Percentiles rank a stretch among this genome's conserved stretches.
Conservation (phyloP, 208 protist species). For the Kentomonas sorsogonicus region DNA sequence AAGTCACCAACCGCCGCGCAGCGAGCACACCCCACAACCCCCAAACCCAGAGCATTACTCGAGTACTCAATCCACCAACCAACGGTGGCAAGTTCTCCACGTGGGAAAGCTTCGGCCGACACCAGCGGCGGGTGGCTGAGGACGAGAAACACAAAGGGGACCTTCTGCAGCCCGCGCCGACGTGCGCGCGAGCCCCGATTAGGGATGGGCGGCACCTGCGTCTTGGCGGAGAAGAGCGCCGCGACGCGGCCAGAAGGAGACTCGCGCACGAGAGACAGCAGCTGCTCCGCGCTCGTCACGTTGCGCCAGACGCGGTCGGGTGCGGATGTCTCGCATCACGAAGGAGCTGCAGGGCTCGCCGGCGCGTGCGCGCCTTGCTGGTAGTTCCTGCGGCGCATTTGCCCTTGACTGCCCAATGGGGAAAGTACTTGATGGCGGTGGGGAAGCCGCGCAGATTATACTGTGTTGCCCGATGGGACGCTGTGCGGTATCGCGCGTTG, state of each 20-base stretch:
- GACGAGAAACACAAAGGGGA: conserved; percentile 76
- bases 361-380: conserved; percentile 48
- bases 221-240: conserved; percentile 77
- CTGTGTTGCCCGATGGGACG: conserved; percentile 46
- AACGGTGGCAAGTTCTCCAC: conserved; percentile 42
- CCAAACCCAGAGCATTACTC: too few relatives aligned
- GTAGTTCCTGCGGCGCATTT: conserved; percentile 61
- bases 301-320: conserved; percentile 25
- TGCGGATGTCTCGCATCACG: conserved; percentile 45
- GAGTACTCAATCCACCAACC: too few relatives aligned
- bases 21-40: too few relatives aligned
- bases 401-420: conserved; percentile 48
- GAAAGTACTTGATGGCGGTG: conserved; percentile 93
- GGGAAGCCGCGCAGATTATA: conserved; percentile 86
- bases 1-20: too few relatives aligned
- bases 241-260: conserved; percentile 35
- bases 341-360: conserved; percentile 51
- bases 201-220: conserved; percentile 73
- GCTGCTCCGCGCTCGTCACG: conserved; percentile 19
- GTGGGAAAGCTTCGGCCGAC: conserved; percentile 30
- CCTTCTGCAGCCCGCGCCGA: conserved; percentile 49
- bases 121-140: conserved; percentile 12
- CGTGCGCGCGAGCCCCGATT: conserved; percentile 66
- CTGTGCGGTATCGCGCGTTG: conserved; percentile 74
- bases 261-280: conserved; percentile 20